phyloP scores from a whole-genome alignment of 768 basidiomycete species.

The Exidia glandulosa region DNA sequence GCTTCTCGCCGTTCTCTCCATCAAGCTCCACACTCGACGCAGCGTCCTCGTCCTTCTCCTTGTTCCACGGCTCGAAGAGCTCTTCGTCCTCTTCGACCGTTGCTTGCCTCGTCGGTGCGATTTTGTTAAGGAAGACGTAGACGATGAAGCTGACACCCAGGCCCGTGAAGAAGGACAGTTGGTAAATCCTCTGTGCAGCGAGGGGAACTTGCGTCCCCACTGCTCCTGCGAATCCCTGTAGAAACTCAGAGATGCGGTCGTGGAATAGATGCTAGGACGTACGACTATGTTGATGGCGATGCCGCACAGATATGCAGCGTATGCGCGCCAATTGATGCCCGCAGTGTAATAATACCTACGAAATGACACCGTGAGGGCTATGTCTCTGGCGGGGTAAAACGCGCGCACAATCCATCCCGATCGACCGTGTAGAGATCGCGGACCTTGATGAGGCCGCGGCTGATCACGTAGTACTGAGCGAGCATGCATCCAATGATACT shows the following conservation, averaged over 20 bases:
- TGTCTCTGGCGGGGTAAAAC: background rate
- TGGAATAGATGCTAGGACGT: background rate
- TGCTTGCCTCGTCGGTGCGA: slow-evolving; percentile 42
- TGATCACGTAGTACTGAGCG: slow-evolving; percentile 61
- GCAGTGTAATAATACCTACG: slow-evolving; percentile 1
- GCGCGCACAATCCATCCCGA: slow-evolving; percentile 43
- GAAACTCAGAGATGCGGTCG: background rate
- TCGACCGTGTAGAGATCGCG: slow-evolving; percentile 53
- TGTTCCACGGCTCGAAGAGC: background rate
- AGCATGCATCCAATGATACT: background rate
- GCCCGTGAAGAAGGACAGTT: slow-evolving; percentile 82
- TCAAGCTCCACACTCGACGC: too few relatives aligned
- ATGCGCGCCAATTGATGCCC: slow-evolving; percentile 31
- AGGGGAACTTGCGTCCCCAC: slow-evolving; percentile 47
- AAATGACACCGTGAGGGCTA: background rate
- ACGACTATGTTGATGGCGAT: slow-evolving; percentile 73
- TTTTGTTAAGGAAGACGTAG: slow-evolving; percentile 48
- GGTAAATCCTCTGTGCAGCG: slow-evolving; percentile 60
- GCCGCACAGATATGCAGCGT: slow-evolving; percentile 56
- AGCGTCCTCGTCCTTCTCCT: too few relatives aligned
- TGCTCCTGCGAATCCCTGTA: slow-evolving; percentile 20
- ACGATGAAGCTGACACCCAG: slow-evolving; percentile 56
- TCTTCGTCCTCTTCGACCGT: slow-evolving; percentile 48
- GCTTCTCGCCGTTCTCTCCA: too few relatives aligned
- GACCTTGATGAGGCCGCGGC: slow-evolving; percentile 60